These are phyloP conservation scores for Beauveria pseudobassiana DNA, from an alignment of 2,329 filamentous ascomycete genomes.

Conservation along the genomic window DNA sequence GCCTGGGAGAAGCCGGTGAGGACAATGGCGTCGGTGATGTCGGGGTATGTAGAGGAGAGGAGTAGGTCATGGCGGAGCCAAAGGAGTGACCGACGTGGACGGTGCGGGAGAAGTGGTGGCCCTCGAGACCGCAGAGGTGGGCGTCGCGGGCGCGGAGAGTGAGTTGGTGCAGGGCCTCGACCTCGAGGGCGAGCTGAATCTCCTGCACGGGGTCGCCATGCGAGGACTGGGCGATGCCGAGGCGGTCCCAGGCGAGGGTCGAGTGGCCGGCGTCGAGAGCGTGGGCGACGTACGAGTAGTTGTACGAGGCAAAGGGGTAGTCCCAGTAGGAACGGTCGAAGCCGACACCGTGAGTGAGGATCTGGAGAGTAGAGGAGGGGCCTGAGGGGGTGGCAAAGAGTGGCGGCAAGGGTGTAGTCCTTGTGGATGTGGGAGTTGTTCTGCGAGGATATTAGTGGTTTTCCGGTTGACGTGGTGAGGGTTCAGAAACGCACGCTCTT, in stretches of 20 bases:
- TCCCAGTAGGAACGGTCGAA: conserved; percentile 53
- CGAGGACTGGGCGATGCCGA: conserved; percentile 51
- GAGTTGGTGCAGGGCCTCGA: conserved; percentile 48
- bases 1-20: conserved; percentile 53
- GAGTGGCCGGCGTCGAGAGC: conserved; percentile 51
- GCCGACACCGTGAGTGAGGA: conserved; percentile 35
- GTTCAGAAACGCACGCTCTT: conserved; percentile 30
- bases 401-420: conserved; percentile 49
- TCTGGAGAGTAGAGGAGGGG: conserved; percentile 29
- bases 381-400: conserved; percentile 52
- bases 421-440: conserved; percentile 41
- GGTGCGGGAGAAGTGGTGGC: conserved; percentile 31
- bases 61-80: conserved; percentile 51
- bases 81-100: conserved; percentile 59
- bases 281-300: conserved; percentile 54
- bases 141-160: conserved; percentile 42
- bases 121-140: conserved; percentile 32
- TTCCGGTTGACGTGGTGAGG: too few relatives aligned
- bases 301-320: conserved; percentile 45
- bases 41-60: conserved; percentile 44
- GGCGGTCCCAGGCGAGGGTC: conserved; percentile 54
- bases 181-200: conserved; percentile 50
- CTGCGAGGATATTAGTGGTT: conserved; percentile 16
- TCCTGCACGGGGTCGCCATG: conserved; percentile 52
- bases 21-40: conserved; percentile 48